Conservation (phyloP, 1,139 yeast species). For the Debaryomyces psychrophilus region DNA sequence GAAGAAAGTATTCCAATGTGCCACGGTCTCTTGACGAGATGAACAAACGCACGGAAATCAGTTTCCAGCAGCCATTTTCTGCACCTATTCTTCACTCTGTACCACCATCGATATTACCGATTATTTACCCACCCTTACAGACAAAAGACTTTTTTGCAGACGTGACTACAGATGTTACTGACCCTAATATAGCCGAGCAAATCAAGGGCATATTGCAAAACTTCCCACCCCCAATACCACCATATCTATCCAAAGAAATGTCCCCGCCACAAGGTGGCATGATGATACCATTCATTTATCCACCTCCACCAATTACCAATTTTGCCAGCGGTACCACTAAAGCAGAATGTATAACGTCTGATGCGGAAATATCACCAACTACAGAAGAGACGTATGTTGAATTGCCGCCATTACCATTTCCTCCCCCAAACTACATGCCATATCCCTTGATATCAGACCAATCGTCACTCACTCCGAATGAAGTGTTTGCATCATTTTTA, state of each 20-base stretch:
- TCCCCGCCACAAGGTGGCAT: constrained; percentile 30
- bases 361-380: neutral
- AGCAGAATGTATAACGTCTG: constrained; percentile 11
- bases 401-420: constrained; percentile 52
- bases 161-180: constrained; percentile 24
- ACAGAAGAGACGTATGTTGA: constrained; percentile 20
- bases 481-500: constrained; percentile 39
- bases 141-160: constrained; percentile 42
- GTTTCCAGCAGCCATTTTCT: constrained; percentile 11
- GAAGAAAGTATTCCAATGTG: constrained; percentile 15
- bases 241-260: constrained; percentile 23
- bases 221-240: constrained; percentile 51
- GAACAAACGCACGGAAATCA: constrained; percentile 4
- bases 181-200: constrained; percentile 25
- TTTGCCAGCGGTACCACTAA: constrained; percentile 25
- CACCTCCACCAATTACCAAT: constrained; percentile 46
- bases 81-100: constrained; percentile 31
- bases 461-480: constrained; percentile 39
- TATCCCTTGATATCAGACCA: constrained; percentile 45
- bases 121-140: constrained; percentile 36
- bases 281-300: constrained; percentile 51
- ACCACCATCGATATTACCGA: constrained; percentile 44
- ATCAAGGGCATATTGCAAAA: constrained; percentile 29
- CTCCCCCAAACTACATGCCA: constrained; percentile 55
- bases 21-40: constrained; percentile 14